Conservation (phyloP, 192 early-diverging fungal genomes). For the Chytriomyces sp. region DNA sequence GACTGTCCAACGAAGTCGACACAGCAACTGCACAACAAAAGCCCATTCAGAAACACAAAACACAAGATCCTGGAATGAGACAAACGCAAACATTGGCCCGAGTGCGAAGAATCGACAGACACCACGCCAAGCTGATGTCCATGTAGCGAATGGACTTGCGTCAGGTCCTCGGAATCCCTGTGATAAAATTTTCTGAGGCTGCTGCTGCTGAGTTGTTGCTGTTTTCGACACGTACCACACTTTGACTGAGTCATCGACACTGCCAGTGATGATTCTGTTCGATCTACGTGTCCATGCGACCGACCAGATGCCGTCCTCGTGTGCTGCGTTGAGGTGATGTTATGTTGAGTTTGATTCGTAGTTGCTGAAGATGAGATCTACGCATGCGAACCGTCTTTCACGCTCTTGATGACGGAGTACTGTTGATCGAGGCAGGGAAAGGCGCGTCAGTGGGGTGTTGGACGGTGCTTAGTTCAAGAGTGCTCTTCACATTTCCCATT, state of each 20-base stretch:
- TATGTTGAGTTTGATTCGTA: neutral
- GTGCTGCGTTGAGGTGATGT: constrained; percentile 57
- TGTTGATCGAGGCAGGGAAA: neutral
- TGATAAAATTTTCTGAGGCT: neutral
- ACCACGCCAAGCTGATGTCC: constrained; percentile 83
- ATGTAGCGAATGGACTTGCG: constrained; percentile 59
- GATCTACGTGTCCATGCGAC: constrained; percentile 75
- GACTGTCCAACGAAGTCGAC: constrained; percentile 78
- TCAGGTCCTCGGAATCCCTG: constrained; percentile 69
- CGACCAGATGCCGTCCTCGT: constrained; percentile 83
- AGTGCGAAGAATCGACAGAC: constrained; percentile 69
- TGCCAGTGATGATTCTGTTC: constrained; percentile 75
- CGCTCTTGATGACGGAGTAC: constrained; percentile 20
- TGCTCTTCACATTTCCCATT: constrained; percentile 2
- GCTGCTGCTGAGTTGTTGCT: neutral
- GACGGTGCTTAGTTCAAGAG: neutral
- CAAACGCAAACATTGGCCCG: constrained; percentile 51
- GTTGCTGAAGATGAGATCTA: neutral
- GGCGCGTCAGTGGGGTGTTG: neutral
- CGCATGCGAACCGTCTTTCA: constrained; percentile 10
- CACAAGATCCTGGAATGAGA: neutral
- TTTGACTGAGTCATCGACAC: constrained; percentile 79
- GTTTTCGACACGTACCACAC: constrained; percentile 64
- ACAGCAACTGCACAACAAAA: constrained; percentile 56
- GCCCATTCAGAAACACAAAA: neutral